Evolutionary conservation across 495 filamentous ascomycete genomes (phyloP).

Genomic region (Coniosporium apollinis): DNA sequence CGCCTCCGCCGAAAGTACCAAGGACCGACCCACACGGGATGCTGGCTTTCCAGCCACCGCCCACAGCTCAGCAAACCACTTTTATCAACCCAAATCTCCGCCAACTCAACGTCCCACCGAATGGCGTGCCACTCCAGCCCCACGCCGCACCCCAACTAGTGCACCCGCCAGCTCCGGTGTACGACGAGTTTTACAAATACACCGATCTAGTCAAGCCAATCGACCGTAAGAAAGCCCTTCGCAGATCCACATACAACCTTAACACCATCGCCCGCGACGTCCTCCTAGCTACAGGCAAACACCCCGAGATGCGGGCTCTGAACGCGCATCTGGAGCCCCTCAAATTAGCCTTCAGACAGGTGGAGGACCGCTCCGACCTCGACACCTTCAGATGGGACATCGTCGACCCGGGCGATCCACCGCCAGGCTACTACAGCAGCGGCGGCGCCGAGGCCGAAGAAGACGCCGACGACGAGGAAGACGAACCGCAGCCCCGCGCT

Average conservation of each 20-base stretch:
- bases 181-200: constrained; percentile 6
- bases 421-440: background rate
- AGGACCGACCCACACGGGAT: no score
- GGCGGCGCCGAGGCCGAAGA: constrained; percentile 14
- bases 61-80: background rate
- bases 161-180: constrained; percentile 1
- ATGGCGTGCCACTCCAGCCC: background rate
- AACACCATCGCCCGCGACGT: constrained; percentile 51
- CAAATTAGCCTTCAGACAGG: constrained; percentile 20
- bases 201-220: constrained; percentile 25
- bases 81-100: no score
- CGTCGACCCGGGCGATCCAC: constrained; percentile 34
- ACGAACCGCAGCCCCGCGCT: constrained; percentile 1
- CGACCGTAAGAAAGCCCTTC: constrained; percentile 28
- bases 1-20: constrained; percentile 10
- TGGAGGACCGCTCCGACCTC: constrained; percentile 34
- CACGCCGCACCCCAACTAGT: no score
- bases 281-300: constrained; percentile 39
- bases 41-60: no score
- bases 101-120: no score
- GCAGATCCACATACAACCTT: constrained; percentile 35
- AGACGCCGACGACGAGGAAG: constrained; percentile 15
- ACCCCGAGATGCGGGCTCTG: constrained; percentile 37
- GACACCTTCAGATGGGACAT: constrained; percentile 52
- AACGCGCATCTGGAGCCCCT: constrained; percentile 43